Evolutionary conservation across 2,329 filamentous ascomycete genomes (phyloP), one percentile per base, ranked within the genome.

Genomic region (Apiospora hydei): DNA sequence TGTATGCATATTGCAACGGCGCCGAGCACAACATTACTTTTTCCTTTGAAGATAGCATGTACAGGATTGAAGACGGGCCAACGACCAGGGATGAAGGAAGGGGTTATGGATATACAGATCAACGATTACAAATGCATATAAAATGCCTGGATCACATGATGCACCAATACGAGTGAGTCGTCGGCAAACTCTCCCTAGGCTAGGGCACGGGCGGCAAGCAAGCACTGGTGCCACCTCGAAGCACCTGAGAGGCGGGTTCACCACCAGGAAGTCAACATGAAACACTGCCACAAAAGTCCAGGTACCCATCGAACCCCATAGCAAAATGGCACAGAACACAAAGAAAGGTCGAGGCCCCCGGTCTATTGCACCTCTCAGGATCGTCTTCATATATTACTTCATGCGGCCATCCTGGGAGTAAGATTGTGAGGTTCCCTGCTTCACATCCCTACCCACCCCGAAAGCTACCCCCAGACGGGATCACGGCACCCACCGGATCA

Each of bases 331-430:
- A 43, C 41, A 43, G 41, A 43, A 13, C 41, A 61, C 51, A 34
- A 16, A 57, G 26, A 34, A 16, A 57, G 26, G 26, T 30, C 2
- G 11, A 21, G 4, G 26, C 16, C 30, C 57, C 34, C 38, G 18
- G 34, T 41, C 30, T 38, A 16, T n/a, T 11, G 8, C 49, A 18
- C 16, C 8, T 64, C 34, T 64, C 18, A 41, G 34, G 57, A 64
- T 64, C 57, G 21, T 1, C 57, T 64, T 41, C 10, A 64, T 64
- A n/a, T 41, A 64, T 64, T 41, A 64, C 57, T 64, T 64, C 34
- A 64, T 64, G 57, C 57, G 57, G 57, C 34, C 11, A 64, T n/a
- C 34, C 34, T 41, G 34, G 34, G 16, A 24, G 4, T 64, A 41
- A 64, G 18, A 64, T 41, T 64, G 41, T 18, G 57, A 49, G 57